Conservation (phyloP, 257 asterid genomes). For the Leonotis leonurus region DNA sequence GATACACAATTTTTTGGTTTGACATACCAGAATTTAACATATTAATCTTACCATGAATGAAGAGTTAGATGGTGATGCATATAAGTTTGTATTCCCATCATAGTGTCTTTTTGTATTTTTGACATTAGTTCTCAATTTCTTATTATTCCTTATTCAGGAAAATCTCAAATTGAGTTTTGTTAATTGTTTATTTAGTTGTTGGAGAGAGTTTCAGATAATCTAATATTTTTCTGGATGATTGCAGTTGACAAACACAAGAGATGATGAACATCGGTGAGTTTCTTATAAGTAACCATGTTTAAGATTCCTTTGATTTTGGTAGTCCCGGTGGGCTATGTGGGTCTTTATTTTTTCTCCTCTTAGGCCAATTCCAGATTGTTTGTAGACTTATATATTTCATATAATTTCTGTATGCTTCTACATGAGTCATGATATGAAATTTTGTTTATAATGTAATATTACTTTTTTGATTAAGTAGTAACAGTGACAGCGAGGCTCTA, state of each 20-base stretch:
- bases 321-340: background rate
- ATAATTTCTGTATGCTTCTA: background rate
- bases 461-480: constrained; percentile 38
- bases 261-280: constrained; percentile 55
- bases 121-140: background rate
- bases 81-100: background rate
- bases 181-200: background rate
- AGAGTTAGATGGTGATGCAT: no score
- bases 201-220: constrained; percentile 5
- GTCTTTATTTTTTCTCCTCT: background rate
- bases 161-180: constrained; percentile 4
- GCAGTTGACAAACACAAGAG: constrained; percentile 57
- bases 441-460: background rate
- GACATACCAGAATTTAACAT: background rate
- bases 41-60: background rate
- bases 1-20: background rate
- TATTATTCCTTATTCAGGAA: background rate
- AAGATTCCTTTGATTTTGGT: background rate
- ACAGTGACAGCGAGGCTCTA: constrained; percentile 56
- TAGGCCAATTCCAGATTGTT: background rate
- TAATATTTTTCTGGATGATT: constrained; percentile 25
- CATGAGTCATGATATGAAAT: background rate
- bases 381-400: background rate
- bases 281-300: background rate
- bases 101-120: background rate